Base-by-base conservation (phyloP, 1,284 basidiomycete genomes). In the Neonothopanus nambi region DNA sequence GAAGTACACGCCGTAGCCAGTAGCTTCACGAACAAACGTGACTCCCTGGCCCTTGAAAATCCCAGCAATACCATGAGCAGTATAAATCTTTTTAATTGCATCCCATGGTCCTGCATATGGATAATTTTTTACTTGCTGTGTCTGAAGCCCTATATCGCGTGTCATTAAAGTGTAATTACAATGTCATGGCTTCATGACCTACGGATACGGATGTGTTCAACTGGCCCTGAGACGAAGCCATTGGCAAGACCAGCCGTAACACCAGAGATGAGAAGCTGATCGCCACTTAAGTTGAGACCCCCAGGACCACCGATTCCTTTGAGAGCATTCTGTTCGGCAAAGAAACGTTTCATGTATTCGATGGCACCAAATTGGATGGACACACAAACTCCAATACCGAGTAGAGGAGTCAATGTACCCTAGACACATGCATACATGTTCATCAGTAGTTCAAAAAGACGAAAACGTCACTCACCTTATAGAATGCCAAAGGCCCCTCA, bases 121-220 rank as follows among this genome's bases (percentile, higher is more conserved):
- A 13, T 82, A 87, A 33, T 85, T 86, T 12, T 75, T 81, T 48
- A 84, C 81, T 2, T 89, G 87, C 68, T 96, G 94, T 2, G 91
- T 95, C 73, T 97, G 94, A 26, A 97, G 73, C 51, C 92, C 90
- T 92, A 65, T 33, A 13, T 13, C 4, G 30, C 30, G 8, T 33
- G 30, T 33, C 30, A 33, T 4, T 9, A 33, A 33, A 2, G 9
- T 33, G 30, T 33, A 33, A 11, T 2, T 11, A 33, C 26, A 36
- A 39, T 12, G 39, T n/a, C 20, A 52, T 33, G 8, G 8, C 8
- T 33, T 33, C 30, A 33, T 33, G 4, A 13, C 91, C 66, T 61
- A 89, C 95, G 89, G 63, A 98, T 98, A 77, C 96, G 91, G 64
- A 98, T 94, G 67, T 98, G 95, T 70, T 99, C 96, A 12, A 99